phyloP scores from a whole-genome alignment of 352 stramenopile species.

The Plasmopara halstedii region DNA sequence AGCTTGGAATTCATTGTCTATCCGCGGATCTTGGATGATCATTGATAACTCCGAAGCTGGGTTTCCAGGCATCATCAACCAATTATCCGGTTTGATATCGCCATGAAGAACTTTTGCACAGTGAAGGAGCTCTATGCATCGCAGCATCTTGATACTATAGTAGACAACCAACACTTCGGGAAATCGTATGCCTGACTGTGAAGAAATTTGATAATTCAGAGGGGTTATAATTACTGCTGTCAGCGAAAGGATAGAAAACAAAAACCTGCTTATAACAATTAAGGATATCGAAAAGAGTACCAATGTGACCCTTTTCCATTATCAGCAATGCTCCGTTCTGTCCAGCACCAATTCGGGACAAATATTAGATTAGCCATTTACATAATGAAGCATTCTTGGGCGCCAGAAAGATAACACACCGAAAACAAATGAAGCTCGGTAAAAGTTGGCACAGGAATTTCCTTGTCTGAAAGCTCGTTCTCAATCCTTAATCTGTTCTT shows the following conservation, averaged over 20 bases:
- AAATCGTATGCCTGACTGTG: constrained; percentile 44
- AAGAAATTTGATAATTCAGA: neutral
- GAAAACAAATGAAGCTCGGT: constrained; percentile 51
- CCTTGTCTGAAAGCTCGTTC: constrained; percentile 11
- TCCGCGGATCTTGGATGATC: constrained; percentile 5
- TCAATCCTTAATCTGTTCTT: constrained; percentile 24
- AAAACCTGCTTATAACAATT: constrained; percentile 73
- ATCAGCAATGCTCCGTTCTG: constrained; percentile 73
- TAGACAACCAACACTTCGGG: constrained; percentile 65
- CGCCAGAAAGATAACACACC: constrained; percentile 20
- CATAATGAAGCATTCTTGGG: neutral
- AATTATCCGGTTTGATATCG: constrained; percentile 86
- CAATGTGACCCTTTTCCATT: constrained; percentile 59
- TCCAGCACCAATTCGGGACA: neutral
- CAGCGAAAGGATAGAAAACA: neutral
- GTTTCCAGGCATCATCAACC: constrained; percentile 45
- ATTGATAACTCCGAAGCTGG: constrained; percentile 7
- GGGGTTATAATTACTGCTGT: neutral
- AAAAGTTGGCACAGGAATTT: constrained; percentile 36
- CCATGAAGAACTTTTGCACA: constrained; percentile 58
- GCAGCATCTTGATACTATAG: constrained; percentile 78
- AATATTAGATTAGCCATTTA: neutral
- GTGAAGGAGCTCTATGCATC: constrained; percentile 61
- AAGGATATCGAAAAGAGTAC: constrained; percentile 72
- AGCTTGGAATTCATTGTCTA: constrained; percentile 19